Conservation (phyloP, 768 basidiomycete species). For the Sarcodon aspratus region DNA sequence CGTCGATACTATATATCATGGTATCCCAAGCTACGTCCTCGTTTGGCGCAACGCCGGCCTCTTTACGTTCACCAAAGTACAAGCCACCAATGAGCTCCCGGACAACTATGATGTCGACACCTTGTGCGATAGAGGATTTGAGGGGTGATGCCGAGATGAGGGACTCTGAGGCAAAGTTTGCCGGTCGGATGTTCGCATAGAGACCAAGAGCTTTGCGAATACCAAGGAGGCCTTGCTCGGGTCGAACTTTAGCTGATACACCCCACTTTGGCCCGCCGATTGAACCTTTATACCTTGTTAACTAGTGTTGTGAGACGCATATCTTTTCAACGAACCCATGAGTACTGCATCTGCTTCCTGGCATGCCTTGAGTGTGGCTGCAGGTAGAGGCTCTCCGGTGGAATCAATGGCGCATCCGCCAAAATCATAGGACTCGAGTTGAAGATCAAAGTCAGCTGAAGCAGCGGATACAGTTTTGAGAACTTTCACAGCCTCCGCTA, state of each 20-base stretch:
- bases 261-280: constrained; percentile 99
- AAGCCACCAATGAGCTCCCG: constrained; percentile 94
- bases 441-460: constrained; percentile 56
- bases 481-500: constrained; percentile 75
- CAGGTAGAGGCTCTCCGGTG: constrained; percentile 74
- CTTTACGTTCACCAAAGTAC: constrained; percentile 92
- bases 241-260: constrained; percentile 75
- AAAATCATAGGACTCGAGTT: constrained; percentile 68
- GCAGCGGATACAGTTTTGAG: constrained; percentile 59
- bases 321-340: constrained; percentile 46
- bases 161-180: constrained; percentile 88
- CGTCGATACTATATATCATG: constrained; percentile 84
- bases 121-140: constrained; percentile 69
- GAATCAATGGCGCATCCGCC: constrained; percentile 92
- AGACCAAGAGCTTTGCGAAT: constrained; percentile 90
- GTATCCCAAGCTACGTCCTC: constrained; percentile 79
- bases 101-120: constrained; percentile 86
- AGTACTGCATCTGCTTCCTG: constrained; percentile 91
- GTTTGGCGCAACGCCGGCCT: constrained; percentile 59
- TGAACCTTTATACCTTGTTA: constrained; percentile 44
- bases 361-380: constrained; percentile 79
- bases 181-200: constrained; percentile 97
- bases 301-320: constrained; percentile 10
- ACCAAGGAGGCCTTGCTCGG: constrained; percentile 81
- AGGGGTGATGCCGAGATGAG: constrained; percentile 84